Conservation (phyloP, 352 stramenopile genomes). For the Pythium myriotylum region DNA sequence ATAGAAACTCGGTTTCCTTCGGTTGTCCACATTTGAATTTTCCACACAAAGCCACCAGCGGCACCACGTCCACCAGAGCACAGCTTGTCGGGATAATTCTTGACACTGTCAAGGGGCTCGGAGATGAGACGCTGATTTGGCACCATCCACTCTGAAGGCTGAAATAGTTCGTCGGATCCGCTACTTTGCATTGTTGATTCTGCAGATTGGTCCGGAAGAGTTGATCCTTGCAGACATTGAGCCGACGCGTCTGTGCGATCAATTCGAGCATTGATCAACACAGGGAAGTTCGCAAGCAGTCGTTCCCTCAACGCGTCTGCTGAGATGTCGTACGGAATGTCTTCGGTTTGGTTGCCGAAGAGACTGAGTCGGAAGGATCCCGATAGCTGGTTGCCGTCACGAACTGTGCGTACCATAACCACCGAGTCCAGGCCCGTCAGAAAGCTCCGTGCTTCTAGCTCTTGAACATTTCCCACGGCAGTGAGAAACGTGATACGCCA, state of each 20-base stretch:
- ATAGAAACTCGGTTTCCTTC: conserved; percentile 76
- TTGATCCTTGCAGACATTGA: conserved; percentile 64
- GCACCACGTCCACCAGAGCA: conserved; percentile 82
- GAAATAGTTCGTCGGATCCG: conserved; percentile 33
- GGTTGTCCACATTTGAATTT: conserved; percentile 89
- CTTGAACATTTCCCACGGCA: conserved; percentile 79
- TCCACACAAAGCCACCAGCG: conserved; percentile 88
- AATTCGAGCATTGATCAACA: conserved; percentile 71
- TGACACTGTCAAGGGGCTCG: conserved; percentile 48
- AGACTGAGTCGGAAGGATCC: conserved; percentile 88
- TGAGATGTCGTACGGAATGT: conserved; percentile 70
- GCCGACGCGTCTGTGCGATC: conserved; percentile 62
- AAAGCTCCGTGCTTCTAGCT: conserved; percentile 68
- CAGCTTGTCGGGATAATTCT: conserved; percentile 64
- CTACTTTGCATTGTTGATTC: conserved; percentile 36
- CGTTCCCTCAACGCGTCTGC: conserved; percentile 54
- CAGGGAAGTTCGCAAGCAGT: conserved; percentile 49
- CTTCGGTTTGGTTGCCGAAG: conserved; percentile 48
- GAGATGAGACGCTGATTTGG: conserved; percentile 40
- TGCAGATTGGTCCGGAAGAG: conserved; percentile 51
- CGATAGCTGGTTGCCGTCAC: conserved; percentile 85
- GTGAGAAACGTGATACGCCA: conserved; percentile 93
- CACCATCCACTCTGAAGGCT: conserved; percentile 56
- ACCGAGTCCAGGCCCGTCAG: conserved; percentile 77
- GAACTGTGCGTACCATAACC: conserved; percentile 70